Base-by-base conservation (phyloP, 257 asterid species). In the Primulina huaijiensis region DNA sequence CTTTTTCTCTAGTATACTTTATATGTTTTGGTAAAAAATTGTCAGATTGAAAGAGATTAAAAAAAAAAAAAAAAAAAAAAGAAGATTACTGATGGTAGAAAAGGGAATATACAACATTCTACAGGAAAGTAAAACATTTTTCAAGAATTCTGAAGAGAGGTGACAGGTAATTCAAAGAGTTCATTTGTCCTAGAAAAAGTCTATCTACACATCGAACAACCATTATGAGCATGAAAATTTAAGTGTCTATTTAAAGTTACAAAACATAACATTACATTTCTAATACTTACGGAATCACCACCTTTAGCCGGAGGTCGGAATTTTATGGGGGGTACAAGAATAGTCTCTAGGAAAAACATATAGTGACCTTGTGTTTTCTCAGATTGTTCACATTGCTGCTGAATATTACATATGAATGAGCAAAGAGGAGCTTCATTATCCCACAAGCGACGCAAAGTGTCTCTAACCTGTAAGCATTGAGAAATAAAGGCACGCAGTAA, bases 231-330 rank as follows among this genome's bases (percentile, higher is more conserved):
- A 66, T 21, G 43, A 67, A 65, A 8, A n/a, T 40, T 50, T 64
- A 56, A 61, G 37, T 56, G 30, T 55, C 30, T 40, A 37, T 17
- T 5, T 46, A 64, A 61, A 40, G 60, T 37, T 7, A 75, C n/a
- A 17, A 38, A 53, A 67, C 61, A 19, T 53, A 55, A 73, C 50
- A 60, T 21, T 56, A 57, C 43, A 74, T 58, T 62, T 64, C 30
- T 46, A 72, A 25, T 71, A 85, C 99, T 89, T 86, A 93, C 99
- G 55, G 97, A 76, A 77, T 89, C 92, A 59, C 92, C 96, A 43
- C 86, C 89, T 84, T 75, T 87, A 63, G 99, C 90, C 65, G 90
- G 85, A 75, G 99, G 96, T 10, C 99, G 91, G 71, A 93, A 93
- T 81, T 82, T 91, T 79, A 84, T 82, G 25, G 99, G 97, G 25